These are phyloP conservation scores for Eragrostis nindensis DNA, from an alignment of 176 grass and related monocot species.

Conservation along the genomic window DNA sequence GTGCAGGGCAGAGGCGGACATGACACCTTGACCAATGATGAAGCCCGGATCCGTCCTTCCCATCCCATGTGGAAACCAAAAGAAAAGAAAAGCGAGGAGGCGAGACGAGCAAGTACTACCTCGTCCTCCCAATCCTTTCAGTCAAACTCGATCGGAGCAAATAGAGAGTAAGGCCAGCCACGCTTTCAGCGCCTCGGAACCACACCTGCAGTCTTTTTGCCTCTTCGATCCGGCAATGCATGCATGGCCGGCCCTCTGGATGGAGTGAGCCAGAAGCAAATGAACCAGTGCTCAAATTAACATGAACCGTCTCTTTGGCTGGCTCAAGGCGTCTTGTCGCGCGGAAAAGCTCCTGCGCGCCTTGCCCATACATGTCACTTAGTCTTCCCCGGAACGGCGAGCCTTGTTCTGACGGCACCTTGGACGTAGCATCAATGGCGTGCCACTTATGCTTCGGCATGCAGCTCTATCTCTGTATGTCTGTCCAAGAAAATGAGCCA, in stretches of 20 bases:
- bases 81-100: too few relatives aligned
- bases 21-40: slow-evolving; percentile 51
- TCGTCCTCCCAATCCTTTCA: not conserved
- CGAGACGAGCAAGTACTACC: too few relatives aligned
- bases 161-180: not conserved
- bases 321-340: slow-evolving; percentile 33
- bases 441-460: not conserved
- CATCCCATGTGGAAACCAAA: too few relatives aligned
- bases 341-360: slow-evolving; percentile 20
- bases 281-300: too few relatives aligned
- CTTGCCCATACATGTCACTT: slow-evolving; percentile 50
- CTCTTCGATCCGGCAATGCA: slow-evolving; percentile 7
- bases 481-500: not conserved
- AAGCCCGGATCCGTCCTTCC: too few relatives aligned
- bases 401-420: slow-evolving; percentile 43
- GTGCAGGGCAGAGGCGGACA: slow-evolving; percentile 36
- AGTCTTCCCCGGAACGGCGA: slow-evolving; percentile 38
- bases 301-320: not conserved
- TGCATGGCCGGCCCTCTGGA: too few relatives aligned
- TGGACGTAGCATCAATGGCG: slow-evolving; percentile 40
- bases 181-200: slow-evolving; percentile 45
- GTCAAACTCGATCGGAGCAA: not conserved
- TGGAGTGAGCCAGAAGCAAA: slow-evolving; percentile 57
- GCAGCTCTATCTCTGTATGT: not conserved
- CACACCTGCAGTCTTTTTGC: slow-evolving; percentile 41